Conservation (phyloP, 495 filamentous ascomycete species). For the Penicillium coffeae region DNA sequence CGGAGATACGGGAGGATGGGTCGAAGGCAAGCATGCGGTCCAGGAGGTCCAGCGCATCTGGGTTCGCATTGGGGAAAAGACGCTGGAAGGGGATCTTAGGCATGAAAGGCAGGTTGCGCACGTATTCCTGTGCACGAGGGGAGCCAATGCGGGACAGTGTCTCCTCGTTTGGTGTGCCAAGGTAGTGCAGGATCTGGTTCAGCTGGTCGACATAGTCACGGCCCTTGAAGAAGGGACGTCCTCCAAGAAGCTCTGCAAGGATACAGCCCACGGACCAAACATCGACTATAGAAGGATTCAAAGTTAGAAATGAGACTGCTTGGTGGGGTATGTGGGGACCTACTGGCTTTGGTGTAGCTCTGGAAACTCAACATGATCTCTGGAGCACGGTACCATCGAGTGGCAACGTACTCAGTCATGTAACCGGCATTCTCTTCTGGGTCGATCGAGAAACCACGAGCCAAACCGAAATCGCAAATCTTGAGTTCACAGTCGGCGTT, state of each 20-base stretch:
- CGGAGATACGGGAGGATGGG: conserved; percentile 82
- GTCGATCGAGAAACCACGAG: conserved; percentile 92
- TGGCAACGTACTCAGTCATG: conserved; percentile 99
- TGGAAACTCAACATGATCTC: conserved; percentile 99
- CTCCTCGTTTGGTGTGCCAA: conserved; percentile 93
- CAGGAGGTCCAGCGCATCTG: conserved; percentile 89
- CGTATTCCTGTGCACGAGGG: conserved; percentile 94
- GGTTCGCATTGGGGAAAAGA: conserved; percentile 93
- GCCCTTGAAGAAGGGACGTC: conserved; percentile 97
- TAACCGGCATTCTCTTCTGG: conserved; percentile 98
- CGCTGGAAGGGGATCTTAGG: conserved; percentile 81
- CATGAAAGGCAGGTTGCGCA: conserved; percentile 96
- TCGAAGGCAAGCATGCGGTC: conserved; percentile 98
- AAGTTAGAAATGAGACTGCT: neutral
- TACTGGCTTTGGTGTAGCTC: conserved; percentile 99
- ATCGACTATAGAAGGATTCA: conserved; percentile 62
- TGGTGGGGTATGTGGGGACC: conserved; percentile 34
- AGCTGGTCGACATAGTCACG: conserved; percentile 98
- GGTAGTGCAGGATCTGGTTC: conserved; percentile 97
- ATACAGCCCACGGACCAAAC: conserved; percentile 99
- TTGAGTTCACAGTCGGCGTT: conserved; percentile 99
- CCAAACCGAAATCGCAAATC: conserved; percentile 97
- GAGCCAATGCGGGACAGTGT: conserved; percentile 93
- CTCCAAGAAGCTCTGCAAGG: conserved; percentile 90
- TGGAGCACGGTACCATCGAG: conserved; percentile 96